These are phyloP conservation scores for Vachellia collinsii DNA, from an alignment of 306 rosid genomes.

Conservation along the genomic window DNA sequence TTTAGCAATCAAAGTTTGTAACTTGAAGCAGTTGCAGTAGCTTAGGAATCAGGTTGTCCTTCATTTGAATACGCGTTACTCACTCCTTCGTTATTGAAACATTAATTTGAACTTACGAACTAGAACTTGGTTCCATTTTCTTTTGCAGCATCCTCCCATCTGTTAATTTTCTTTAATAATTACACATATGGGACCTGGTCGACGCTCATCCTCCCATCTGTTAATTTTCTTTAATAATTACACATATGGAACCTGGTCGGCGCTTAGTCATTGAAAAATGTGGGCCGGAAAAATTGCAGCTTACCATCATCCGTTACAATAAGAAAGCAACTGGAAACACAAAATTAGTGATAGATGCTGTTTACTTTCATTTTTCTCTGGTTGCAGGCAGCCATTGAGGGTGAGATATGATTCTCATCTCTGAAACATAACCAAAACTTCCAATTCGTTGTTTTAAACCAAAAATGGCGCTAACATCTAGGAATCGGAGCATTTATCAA, in stretches of 20 bases:
- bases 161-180: not conserved
- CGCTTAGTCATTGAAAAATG: conserved; percentile 12
- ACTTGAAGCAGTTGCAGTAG: not conserved
- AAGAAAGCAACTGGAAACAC: not conserved
- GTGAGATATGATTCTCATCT: not conserved
- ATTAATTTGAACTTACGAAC: not conserved
- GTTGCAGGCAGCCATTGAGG: not conserved
- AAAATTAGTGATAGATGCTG: not conserved
- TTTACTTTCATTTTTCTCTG: not conserved
- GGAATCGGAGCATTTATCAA: not conserved
- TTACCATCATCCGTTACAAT: not conserved
- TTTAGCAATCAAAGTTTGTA: not conserved
- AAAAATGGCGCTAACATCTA: not conserved
- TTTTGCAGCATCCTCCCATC: not conserved
- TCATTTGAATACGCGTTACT: not conserved
- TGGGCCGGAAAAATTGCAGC: not conserved
- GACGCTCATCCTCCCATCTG: not conserved
- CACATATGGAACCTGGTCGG: not conserved
- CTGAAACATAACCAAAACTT: conserved; percentile 8
- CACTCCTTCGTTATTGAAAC: not conserved
- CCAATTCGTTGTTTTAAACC: not conserved
- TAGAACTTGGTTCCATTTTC: not conserved
- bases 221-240: not conserved
- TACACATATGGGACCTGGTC: not conserved
- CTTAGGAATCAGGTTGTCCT: not conserved